phyloP scores from a whole-genome alignment of 441 rosid genomes.

The Melastoma candidum region DNA sequence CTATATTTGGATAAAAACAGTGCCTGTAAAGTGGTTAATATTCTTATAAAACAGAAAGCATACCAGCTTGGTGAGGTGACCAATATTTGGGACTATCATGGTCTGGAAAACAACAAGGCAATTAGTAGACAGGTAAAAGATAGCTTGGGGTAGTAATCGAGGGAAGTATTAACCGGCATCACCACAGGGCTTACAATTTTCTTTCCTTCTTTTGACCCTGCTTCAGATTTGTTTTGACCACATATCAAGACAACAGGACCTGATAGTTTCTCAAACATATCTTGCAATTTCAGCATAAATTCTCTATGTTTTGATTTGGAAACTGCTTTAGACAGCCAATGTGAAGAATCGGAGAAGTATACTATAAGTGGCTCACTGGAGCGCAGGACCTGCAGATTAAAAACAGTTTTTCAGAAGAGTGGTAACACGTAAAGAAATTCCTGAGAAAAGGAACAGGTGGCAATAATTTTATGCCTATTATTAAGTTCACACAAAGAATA shows the following conservation, averaged over 20 bases:
- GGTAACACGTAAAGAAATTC: neutral
- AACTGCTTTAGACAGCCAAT: constrained; percentile 87
- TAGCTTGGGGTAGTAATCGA: constrained; percentile 5
- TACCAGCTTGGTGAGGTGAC: constrained; percentile 84
- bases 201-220: constrained; percentile 70
- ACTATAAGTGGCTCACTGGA: constrained; percentile 73
- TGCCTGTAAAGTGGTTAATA: neutral
- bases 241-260: constrained; percentile 87
- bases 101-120: constrained; percentile 41
- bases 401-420: constrained; percentile 6
- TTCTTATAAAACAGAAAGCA: constrained; percentile 15
- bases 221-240: constrained; percentile 78
- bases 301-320: constrained; percentile 60
- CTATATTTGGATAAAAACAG: too few species aligned
- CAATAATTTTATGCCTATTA: too few species aligned
- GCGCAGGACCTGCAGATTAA: constrained; percentile 59
- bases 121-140: neutral
- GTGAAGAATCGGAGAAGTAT: constrained; percentile 85
- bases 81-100: constrained; percentile 78
- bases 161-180: neutral
- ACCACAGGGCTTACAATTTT: constrained; percentile 51
- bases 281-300: constrained; percentile 53
- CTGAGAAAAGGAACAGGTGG: too few species aligned
- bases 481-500: too few species aligned
- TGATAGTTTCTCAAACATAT: constrained; percentile 61